Percentiles rank a stretch among this genome's conserved stretches.
phyloP scores from a whole-genome alignment of 768 basidiomycete genomes.

The Lactarius indigo region DNA sequence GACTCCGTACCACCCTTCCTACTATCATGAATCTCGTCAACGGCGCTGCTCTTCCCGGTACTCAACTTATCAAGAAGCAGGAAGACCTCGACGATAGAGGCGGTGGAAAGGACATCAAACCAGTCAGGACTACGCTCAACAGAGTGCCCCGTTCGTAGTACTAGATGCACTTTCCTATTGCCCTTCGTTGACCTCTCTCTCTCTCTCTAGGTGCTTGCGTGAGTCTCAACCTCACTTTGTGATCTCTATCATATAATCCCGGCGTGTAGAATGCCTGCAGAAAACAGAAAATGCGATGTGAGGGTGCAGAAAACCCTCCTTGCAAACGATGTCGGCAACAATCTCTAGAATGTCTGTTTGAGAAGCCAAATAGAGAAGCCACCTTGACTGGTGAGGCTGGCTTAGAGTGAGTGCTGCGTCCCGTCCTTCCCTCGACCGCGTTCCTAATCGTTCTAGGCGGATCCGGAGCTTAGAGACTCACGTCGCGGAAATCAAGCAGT shows the following conservation, averaged over 20 bases:
- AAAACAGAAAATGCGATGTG: constrained; percentile 97
- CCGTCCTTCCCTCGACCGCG: neutral
- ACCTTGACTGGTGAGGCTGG: constrained; percentile 87
- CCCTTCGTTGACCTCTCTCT: constrained; percentile 19
- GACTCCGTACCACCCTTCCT: constrained; percentile 8
- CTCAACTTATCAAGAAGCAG: constrained; percentile 50
- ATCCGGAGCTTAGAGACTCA: constrained; percentile 86
- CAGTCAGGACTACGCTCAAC: constrained; percentile 75
- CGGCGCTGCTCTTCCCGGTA: constrained; percentile 15
- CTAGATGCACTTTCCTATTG: constrained; percentile 24
- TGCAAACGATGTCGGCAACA: constrained; percentile 90
- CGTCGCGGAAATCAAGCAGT: constrained; percentile 76
- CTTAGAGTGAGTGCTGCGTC: constrained; percentile 60
- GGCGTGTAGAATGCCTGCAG: constrained; percentile 80
- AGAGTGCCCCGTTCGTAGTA: constrained; percentile 80
- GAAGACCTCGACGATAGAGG: constrained; percentile 49
- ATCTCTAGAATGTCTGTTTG: constrained; percentile 89
- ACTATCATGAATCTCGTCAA: constrained; percentile 25
- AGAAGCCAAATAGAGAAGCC: constrained; percentile 87
- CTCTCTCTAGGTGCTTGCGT: constrained; percentile 71
- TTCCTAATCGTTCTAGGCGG: constrained; percentile 50
- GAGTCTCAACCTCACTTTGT: constrained; percentile 30
- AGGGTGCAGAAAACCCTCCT: constrained; percentile 95
- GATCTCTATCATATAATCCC: constrained; percentile 17
- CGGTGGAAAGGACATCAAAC: constrained; percentile 59